A percentile compares a stretch with the other conserved stretches of the same genome.
phyloP scores from a whole-genome alignment of 2,329 filamentous ascomycete genomes.

The Penicillium sp. region DNA sequence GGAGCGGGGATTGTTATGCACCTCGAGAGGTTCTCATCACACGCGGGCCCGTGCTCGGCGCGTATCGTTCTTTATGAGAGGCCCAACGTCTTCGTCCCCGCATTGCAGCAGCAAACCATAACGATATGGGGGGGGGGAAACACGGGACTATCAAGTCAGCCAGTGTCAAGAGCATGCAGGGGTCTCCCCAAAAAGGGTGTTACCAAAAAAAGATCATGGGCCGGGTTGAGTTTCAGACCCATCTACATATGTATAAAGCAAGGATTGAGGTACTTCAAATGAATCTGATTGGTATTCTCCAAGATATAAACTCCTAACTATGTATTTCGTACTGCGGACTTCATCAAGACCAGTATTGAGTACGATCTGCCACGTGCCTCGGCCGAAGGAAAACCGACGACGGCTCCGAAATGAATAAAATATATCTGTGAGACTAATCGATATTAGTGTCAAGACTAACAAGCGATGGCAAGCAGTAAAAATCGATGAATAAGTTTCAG shows the following conservation, averaged over 20 bases:
- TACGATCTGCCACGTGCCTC: constrained; percentile 7
- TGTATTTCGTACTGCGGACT: constrained; percentile 18
- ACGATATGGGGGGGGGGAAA: neutral
- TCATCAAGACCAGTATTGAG: constrained; percentile 8
- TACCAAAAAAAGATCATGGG: constrained; percentile 1
- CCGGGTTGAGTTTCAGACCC: neutral
- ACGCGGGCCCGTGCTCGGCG: constrained; percentile 31
- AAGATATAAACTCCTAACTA: constrained; percentile 4
- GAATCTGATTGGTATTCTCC: neutral
- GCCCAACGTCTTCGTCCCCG: constrained; percentile 16
- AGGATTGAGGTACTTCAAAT: neutral
- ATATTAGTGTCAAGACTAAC: constrained; percentile 19
- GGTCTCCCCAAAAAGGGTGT: neutral
- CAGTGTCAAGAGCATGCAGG: constrained; percentile 4
- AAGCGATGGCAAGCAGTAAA: constrained; percentile 15
- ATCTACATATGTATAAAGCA: neutral
- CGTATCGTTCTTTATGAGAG: constrained; percentile 28
- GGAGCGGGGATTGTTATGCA: constrained; percentile 30
- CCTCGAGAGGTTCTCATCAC: constrained; percentile 32
- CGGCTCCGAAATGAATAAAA: neutral
- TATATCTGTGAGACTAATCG: constrained; percentile 13
- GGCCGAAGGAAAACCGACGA: constrained; percentile 1
- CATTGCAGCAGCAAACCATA: constrained; percentile 16
- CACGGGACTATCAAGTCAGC: constrained; percentile 5
- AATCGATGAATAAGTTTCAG: constrained; percentile 26